Conservation (phyloP, 371 early-diverging fungal genomes). For the Apophysomyces variabilis region DNA sequence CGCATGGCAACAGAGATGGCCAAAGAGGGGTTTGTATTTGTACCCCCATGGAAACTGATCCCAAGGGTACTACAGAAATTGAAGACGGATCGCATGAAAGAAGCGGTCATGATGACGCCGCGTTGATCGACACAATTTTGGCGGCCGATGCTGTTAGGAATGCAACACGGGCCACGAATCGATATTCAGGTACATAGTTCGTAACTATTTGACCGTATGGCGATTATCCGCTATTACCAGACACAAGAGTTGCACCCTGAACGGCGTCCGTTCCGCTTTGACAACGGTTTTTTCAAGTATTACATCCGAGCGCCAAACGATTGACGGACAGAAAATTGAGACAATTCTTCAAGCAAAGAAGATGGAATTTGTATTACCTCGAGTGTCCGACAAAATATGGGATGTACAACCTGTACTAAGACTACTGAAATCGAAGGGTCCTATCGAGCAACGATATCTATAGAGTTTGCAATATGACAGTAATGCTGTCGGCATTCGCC, state of each 20-base stretch:
- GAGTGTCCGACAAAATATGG: not conserved
- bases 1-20: constrained; percentile 22
- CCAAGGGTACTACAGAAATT: constrained; percentile 9
- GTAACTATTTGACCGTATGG: constrained; percentile 25
- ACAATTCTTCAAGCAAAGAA: constrained; percentile 2
- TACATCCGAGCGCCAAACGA: not conserved
- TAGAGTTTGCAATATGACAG: constrained; percentile 22
- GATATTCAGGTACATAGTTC: not conserved
- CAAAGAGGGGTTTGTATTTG: too few species aligned
- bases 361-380: not conserved
- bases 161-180: not conserved
- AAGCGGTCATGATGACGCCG: constrained; percentile 7
- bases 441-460: not conserved
- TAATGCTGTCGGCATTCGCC: constrained; percentile 14
- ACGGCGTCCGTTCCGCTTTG: not conserved
- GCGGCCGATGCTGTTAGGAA: not conserved
- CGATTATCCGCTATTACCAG: constrained; percentile 20
- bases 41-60: constrained; percentile 12
- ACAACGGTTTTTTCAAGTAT: not conserved
- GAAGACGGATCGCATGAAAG: not conserved
- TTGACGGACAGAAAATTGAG: not conserved
- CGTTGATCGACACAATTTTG: constrained; percentile 11
- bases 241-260: not conserved
- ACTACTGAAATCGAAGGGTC: not conserved
- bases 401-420: not conserved